Evolutionary conservation across 192 early-diverging fungal species (phyloP).

Genomic region (Phycomyces nitens): DNA sequence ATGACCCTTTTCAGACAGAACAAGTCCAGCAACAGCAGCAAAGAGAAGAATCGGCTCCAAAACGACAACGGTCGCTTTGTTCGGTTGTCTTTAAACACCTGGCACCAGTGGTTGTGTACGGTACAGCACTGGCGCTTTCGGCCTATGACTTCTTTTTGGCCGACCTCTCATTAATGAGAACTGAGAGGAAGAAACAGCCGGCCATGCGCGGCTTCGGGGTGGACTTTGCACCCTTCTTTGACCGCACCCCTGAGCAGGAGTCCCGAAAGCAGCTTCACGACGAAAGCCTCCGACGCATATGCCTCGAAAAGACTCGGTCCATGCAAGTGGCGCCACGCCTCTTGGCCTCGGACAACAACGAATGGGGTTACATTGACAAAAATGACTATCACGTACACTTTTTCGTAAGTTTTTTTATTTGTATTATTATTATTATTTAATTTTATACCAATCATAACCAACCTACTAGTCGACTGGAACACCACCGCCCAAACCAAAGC

Average conservation of each 20-base stretch:
- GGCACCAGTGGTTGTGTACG: not conserved
- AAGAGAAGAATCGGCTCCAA: not conserved
- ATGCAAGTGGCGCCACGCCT: too few relatives aligned
- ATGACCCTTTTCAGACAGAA: slow-evolving; percentile 13
- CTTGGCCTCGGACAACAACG: not conserved
- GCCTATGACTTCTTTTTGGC: slow-evolving; percentile 11
- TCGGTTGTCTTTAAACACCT: slow-evolving; percentile 2
- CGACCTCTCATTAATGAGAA: not conserved
- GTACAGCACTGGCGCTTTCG: not conserved
- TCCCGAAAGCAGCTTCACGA: too few relatives aligned
- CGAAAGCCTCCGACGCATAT: too few relatives aligned
- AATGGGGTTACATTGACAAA: slow-evolving; percentile 12
- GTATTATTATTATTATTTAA: not conserved
- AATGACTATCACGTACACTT: slow-evolving; percentile 5
- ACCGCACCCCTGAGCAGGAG: slow-evolving; percentile 1
- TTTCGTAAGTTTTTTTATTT: not conserved
- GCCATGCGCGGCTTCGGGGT: slow-evolving; percentile 8
- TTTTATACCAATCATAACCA: slow-evolving; percentile 1
- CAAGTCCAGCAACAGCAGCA: slow-evolving; percentile 3
- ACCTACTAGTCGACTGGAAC: not conserved
- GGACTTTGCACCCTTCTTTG: slow-evolving; percentile 6
- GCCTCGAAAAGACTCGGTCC: too few relatives aligned
- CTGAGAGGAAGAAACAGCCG: not conserved
- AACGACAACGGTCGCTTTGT: slow-evolving; percentile 7
- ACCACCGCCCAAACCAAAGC: not conserved